Percentiles rank a stretch among this genome's conserved stretches.
phyloP scores from a whole-genome alignment of 2,329 filamentous ascomycete species.

The Talaromyces sp. region DNA sequence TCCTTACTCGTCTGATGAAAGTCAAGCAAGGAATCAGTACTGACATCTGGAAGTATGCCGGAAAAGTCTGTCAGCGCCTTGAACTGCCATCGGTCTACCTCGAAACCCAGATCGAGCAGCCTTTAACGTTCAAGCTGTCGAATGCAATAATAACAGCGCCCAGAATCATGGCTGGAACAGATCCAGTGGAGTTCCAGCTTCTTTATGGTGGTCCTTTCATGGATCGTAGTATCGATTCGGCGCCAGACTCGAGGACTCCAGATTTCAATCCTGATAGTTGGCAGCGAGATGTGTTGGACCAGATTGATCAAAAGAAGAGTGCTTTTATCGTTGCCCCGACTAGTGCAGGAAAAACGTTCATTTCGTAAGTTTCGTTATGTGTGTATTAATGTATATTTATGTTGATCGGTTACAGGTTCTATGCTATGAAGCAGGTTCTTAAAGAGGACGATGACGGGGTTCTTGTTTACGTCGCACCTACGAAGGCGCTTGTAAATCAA shows the following conservation, averaged over 20 bases:
- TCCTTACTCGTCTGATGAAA: not conserved
- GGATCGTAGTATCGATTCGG: slow-evolving; percentile 69
- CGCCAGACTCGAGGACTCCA: slow-evolving; percentile 61
- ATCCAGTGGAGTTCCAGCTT: slow-evolving; percentile 61
- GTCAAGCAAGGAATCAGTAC: not conserved
- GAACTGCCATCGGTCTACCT: not conserved
- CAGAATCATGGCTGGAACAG: not conserved
- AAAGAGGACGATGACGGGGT: slow-evolving; percentile 66
- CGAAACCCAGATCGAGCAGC: not conserved
- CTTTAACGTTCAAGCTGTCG: not conserved
- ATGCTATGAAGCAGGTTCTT: slow-evolving; percentile 75
- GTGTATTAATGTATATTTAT: not conserved
- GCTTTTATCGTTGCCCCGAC: slow-evolving; percentile 71
- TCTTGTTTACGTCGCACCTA: slow-evolving; percentile 75
- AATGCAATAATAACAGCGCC: not conserved
- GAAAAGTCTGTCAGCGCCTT: not conserved
- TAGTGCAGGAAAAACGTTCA: slow-evolving; percentile 78
- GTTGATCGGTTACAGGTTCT: slow-evolving; percentile 51
- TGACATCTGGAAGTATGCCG: not conserved
- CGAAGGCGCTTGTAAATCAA: slow-evolving; percentile 78
- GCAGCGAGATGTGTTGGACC: slow-evolving; percentile 71
- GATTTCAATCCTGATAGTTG: slow-evolving; percentile 71
- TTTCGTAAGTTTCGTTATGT: slow-evolving; percentile 41
- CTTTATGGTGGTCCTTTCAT: slow-evolving; percentile 68
- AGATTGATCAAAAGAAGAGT: slow-evolving; percentile 68